Percentiles rank a stretch among this genome's conserved stretches.
These are phyloP conservation scores for Backusella sp. DNA, from an alignment of 192 early-diverging fungal species.

Conservation along the genomic window DNA sequence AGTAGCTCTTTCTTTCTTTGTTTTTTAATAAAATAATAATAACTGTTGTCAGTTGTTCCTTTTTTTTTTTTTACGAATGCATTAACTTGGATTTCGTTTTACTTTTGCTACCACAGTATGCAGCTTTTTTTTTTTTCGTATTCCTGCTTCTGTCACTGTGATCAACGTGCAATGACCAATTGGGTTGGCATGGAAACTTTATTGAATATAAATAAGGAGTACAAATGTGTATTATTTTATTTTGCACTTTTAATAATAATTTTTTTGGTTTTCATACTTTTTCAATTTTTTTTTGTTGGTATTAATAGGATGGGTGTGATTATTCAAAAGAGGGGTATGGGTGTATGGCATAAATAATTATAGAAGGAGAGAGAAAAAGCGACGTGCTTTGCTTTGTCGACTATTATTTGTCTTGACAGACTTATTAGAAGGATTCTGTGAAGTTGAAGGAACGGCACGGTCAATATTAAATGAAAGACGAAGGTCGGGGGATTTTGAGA, in stretches of 20 bases:
- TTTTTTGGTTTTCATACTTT: not conserved
- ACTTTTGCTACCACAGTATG: too few species aligned
- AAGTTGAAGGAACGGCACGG: not conserved
- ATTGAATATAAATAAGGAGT: too few species aligned
- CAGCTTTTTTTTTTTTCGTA: too few species aligned
- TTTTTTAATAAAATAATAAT: too few species aligned
- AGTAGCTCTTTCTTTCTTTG: not conserved
- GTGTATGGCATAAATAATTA: not conserved
- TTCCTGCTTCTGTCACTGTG: too few species aligned
- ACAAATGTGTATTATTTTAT: too few species aligned
- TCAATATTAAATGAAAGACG: constrained; percentile 19
- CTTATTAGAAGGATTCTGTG: not conserved
- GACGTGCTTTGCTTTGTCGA: constrained; percentile 14
- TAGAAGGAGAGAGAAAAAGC: constrained; percentile 25
- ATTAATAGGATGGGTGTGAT: not conserved
- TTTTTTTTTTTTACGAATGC: too few species aligned
- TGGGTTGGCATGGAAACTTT: too few species aligned
- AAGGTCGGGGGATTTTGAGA: constrained; percentile 11
- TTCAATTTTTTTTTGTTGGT: not conserved
- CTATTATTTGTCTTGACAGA: not conserved
- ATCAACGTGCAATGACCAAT: too few species aligned
- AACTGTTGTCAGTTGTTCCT: too few species aligned
- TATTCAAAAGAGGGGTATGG: constrained; percentile 11
- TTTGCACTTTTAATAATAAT: too few species aligned
- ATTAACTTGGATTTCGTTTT: too few species aligned